Conservation (phyloP, 2,329 filamentous ascomycete genomes). For the Alternaria novae-zelandiae region DNA sequence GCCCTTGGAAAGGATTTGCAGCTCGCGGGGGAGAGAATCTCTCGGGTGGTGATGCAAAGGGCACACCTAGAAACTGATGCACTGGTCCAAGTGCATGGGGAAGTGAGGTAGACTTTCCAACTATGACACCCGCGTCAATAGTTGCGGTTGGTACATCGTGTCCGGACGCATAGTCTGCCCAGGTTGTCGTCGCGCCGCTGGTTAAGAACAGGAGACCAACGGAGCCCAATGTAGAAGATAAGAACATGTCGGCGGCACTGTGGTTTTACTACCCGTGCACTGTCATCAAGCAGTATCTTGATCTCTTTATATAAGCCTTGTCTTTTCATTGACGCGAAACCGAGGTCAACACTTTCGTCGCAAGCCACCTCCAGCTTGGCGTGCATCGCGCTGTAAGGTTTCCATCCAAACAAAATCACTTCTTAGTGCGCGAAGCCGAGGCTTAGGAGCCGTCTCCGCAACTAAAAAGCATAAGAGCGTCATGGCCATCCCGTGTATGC, state of each 20-base stretch:
- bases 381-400: background rate
- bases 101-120: slow-evolving; percentile 36
- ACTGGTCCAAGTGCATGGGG: slow-evolving; percentile 25
- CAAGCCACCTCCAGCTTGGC: background rate
- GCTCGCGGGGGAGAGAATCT: slow-evolving; percentile 31
- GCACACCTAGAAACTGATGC: slow-evolving; percentile 41
- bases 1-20: slow-evolving; percentile 17
- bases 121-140: slow-evolving; percentile 28
- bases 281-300: background rate
- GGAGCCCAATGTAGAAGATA: background rate
- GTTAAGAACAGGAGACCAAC: background rate
- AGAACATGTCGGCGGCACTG: background rate
- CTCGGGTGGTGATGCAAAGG: slow-evolving; percentile 37
- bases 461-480: background rate
- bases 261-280: background rate
- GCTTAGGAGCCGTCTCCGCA: background rate
- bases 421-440: background rate
- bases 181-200: background rate
- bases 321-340: background rate
- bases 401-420: background rate
- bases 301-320: background rate
- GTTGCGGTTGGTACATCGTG: slow-evolving; percentile 29
- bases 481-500: background rate
- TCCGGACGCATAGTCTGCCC: background rate
- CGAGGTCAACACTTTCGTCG: background rate